phyloP scores from a whole-genome alignment of 2,329 filamentous ascomycete genomes.

The Pseudonectria buxi region DNA sequence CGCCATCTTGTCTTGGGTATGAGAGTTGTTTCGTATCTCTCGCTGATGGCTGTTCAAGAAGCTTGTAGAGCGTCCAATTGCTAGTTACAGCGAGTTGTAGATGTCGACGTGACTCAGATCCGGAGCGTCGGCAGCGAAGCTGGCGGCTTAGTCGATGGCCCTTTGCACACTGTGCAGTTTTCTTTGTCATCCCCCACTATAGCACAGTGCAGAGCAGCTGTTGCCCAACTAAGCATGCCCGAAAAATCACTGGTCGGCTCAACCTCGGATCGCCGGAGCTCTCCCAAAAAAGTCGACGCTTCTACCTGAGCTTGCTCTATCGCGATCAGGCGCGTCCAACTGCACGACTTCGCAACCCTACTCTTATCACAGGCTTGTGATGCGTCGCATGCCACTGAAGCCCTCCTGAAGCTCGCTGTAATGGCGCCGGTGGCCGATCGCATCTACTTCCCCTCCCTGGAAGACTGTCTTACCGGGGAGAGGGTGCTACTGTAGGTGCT shows the following conservation, averaged over 20 bases:
- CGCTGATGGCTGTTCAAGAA: neutral
- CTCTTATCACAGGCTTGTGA: constrained; percentile 22
- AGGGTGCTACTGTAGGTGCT: constrained; percentile 67
- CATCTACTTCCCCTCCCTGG: constrained; percentile 76
- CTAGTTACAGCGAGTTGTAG: neutral
- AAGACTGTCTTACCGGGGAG: constrained; percentile 77
- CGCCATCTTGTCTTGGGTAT: constrained; percentile 35
- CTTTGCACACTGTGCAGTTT: neutral
- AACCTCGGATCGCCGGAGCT: constrained; percentile 22
- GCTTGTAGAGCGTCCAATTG: no score
- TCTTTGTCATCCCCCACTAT: fast-evolving
- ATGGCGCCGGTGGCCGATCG: constrained; percentile 67
- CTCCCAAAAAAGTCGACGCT: constrained; percentile 24
- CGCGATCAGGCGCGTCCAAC: constrained; percentile 30
- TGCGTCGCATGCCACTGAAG: constrained; percentile 32
- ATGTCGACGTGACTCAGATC: no score
- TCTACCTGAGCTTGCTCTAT: constrained; percentile 21
- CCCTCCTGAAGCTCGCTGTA: constrained; percentile 45
- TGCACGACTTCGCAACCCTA: constrained; percentile 20
- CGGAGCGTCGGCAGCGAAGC: no score
- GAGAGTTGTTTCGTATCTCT: constrained; percentile 1
- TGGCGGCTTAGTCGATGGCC: no score
- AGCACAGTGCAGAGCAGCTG: constrained; percentile 11
- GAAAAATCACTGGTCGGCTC: constrained; percentile 14
- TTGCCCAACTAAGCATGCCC: constrained; percentile 12